These are phyloP conservation scores for Beauveria asiatica DNA, from an alignment of 2,329 filamentous ascomycete genomes.

Conservation along the genomic window DNA sequence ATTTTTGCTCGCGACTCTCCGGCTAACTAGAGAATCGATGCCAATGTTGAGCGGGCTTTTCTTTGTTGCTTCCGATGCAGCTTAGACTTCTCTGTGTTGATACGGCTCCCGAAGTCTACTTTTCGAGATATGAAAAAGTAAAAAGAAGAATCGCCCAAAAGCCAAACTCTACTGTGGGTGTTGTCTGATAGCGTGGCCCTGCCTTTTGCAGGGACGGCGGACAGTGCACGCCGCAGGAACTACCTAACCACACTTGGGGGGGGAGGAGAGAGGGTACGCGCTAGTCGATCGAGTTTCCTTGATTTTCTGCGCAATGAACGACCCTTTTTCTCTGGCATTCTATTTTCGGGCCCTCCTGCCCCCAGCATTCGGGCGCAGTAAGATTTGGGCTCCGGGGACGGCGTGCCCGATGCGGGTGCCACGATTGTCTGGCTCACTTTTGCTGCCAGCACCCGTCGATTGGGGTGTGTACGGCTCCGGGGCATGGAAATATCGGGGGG, in stretches of 20 bases:
- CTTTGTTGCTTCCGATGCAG: background rate
- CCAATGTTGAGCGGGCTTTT: background rate
- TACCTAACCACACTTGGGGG: background rate
- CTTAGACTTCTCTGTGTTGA: background rate
- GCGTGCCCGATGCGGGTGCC: background rate
- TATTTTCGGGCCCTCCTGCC: background rate
- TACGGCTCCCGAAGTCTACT: background rate
- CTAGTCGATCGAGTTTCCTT: conserved; percentile 7
- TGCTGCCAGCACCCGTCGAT: too few species aligned
- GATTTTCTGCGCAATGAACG: background rate
- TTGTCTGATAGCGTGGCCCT: background rate
- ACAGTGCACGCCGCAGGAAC: background rate
- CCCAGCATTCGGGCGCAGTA: background rate
- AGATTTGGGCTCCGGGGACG: background rate
- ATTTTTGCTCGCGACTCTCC: background rate
- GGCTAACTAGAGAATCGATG: background rate
- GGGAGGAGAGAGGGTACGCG: background rate
- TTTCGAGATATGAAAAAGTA: background rate
- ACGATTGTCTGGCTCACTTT: background rate
- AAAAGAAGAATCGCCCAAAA: background rate
- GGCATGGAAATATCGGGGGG: background rate
- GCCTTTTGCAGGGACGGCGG: background rate
- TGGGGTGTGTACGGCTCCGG: background rate
- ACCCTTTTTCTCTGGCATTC: background rate
- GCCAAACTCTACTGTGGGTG: background rate